Percentiles rank a stretch among this genome's conserved stretches.
Conservation (phyloP, 331 rosid genomes). For the Quercus lobata region DNA sequence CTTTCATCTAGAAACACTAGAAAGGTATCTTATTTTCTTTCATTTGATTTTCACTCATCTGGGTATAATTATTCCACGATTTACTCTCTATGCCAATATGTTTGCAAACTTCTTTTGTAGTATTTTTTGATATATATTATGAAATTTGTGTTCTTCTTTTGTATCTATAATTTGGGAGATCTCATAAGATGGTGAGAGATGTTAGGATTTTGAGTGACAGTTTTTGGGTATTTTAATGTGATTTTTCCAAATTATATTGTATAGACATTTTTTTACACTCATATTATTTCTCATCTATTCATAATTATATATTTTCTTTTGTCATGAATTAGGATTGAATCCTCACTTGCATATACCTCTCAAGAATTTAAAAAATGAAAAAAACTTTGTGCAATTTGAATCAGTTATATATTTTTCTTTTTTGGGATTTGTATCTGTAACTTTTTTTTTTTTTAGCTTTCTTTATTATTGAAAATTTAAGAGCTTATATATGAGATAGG, state of each 20-base stretch:
- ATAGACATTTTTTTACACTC: not conserved
- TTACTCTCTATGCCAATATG: not conserved
- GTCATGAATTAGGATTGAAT: not conserved
- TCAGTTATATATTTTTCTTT: too few relatives aligned
- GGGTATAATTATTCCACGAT: not conserved
- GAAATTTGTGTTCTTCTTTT: not conserved
- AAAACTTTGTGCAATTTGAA: not conserved
- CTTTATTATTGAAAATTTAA: too few relatives aligned
- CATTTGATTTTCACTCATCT: not conserved
- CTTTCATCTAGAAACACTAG: constrained; percentile 7
- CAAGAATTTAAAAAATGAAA: not conserved
- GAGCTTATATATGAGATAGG: too few relatives aligned
- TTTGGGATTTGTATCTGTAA: too few relatives aligned
- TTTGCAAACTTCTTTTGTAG: not conserved
- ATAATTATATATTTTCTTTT: not conserved
- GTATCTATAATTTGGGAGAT: not conserved
- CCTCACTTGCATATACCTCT: not conserved
- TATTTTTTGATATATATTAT: not conserved
- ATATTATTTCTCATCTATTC: not conserved
- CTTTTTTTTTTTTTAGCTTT: too few relatives aligned
- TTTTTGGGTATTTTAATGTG: not conserved
- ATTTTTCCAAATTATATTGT: not conserved
- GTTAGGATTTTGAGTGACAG: constrained; percentile 3
- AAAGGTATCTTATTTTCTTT: constrained; percentile 17
- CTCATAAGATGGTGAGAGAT: not conserved